Percentiles rank a stretch among this genome's conserved stretches.
These are phyloP conservation scores for Eucalyptus regnans DNA, from an alignment of 345 rosid genomes.

Conservation along the genomic window DNA sequence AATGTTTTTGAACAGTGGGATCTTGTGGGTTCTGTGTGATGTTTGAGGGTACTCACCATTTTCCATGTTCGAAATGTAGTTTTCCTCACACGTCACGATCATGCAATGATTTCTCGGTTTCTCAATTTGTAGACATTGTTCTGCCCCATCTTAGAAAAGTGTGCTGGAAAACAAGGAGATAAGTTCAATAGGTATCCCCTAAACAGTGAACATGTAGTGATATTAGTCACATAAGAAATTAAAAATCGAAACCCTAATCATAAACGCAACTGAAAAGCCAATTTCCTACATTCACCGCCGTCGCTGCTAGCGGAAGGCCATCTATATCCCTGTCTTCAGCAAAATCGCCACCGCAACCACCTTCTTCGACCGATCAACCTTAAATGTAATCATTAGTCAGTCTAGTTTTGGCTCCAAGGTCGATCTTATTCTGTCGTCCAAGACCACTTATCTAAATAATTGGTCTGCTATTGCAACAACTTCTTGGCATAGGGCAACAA, in stretches of 20 bases:
- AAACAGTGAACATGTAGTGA: neutral
- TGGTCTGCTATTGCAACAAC: neutral
- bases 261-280: neutral
- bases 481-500: neutral
- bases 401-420: neutral
- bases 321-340: neutral
- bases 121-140: neutral
- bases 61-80: neutral
- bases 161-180: neutral
- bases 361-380: neutral
- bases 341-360: neutral
- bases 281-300: neutral
- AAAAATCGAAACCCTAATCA: neutral
- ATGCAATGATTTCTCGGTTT: neutral
- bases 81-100: neutral
- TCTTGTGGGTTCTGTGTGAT: neutral
- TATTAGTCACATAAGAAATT: neutral
- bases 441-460: neutral
- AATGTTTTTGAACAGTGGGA: neutral
- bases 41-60: neutral
- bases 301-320: neutral
- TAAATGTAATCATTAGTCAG: neutral
- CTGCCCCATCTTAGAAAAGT: neutral
- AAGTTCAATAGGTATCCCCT: neutral
- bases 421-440: neutral